phyloP scores from a whole-genome alignment of 768 basidiomycete species.

The Trichaptum fuscoviolaceum region DNA sequence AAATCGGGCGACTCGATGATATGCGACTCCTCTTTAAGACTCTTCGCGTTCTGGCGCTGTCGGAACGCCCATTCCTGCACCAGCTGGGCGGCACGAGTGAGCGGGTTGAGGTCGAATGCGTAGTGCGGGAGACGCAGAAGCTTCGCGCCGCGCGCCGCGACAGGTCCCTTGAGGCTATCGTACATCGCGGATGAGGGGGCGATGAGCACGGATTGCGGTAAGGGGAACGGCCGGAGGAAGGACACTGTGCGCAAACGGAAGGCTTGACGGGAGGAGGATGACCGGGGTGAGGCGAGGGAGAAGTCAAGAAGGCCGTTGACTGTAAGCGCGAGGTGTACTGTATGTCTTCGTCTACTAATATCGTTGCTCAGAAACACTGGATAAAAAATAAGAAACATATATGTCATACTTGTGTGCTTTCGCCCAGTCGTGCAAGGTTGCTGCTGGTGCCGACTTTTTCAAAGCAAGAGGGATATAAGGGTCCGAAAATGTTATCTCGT shows the following conservation, averaged over 20 bases:
- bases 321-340: not conserved
- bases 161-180: not conserved
- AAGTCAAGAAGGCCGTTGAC: not conserved
- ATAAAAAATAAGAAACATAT: not conserved
- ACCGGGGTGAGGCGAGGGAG: not conserved
- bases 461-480: not conserved
- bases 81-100: not conserved
- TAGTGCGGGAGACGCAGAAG: not conserved
- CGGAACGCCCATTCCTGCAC: not conserved
- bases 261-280: not conserved
- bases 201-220: not conserved
- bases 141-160: not conserved
- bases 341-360: not conserved
- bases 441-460: not conserved
- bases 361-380: not conserved
- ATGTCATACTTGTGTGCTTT: not conserved
- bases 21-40: not conserved
- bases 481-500: not conserved
- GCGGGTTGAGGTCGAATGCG: not conserved
- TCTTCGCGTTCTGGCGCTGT: not conserved
- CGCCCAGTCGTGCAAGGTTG: not conserved
- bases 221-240: not conserved
- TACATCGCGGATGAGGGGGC: not conserved
- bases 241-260: not conserved
- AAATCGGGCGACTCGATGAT: not conserved